A percentile compares a stretch with the other conserved stretches of the same genome.
Conservation (phyloP, 768 basidiomycete genomes). For the Tephrocybe sp. region DNA sequence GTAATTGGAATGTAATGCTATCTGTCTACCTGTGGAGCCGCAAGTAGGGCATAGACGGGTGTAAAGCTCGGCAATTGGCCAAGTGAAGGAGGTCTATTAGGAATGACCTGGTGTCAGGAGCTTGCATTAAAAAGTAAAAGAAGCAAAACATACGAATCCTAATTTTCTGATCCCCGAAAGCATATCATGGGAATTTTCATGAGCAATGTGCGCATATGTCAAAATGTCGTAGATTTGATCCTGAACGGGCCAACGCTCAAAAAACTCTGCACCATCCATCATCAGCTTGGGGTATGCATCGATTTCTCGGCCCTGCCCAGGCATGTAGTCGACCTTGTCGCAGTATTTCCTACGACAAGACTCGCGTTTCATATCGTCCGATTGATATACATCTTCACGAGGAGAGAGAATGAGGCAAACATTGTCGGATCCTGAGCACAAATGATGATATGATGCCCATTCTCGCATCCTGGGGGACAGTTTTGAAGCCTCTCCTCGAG, state of each 20-base stretch:
- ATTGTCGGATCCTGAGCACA: conserved; percentile 60
- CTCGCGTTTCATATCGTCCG: conserved; percentile 51
- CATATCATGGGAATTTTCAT: conserved; percentile 54
- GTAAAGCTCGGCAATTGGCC: conserved; percentile 75
- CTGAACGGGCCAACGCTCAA: conserved; percentile 65
- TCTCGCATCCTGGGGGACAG: conserved; percentile 38
- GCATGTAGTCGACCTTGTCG: conserved; percentile 35
- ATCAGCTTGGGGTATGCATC: background rate
- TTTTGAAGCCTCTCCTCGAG: conserved; percentile 38
- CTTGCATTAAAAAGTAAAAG: too few relatives aligned
- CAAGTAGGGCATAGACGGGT: conserved; percentile 58
- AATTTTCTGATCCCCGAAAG: conserved; percentile 54
- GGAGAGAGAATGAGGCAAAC: conserved; percentile 59
- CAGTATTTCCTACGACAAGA: conserved; percentile 46
- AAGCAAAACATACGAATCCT: conserved; percentile 51
- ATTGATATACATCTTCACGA: conserved; percentile 56
- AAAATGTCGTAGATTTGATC: conserved; percentile 69
- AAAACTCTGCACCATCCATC: conserved; percentile 35
- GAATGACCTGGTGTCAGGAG: too few relatives aligned
- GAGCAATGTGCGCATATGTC: conserved; percentile 63
- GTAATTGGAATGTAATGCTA: background rate
- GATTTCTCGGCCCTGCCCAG: conserved; percentile 3
- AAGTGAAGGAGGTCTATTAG: conserved; percentile 68
- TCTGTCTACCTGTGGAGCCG: conserved; percentile 21
- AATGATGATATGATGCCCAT: conserved; percentile 61